Conservation (phyloP, 2,329 filamentous ascomycete species). For the Hymenoscyphus scutula region DNA sequence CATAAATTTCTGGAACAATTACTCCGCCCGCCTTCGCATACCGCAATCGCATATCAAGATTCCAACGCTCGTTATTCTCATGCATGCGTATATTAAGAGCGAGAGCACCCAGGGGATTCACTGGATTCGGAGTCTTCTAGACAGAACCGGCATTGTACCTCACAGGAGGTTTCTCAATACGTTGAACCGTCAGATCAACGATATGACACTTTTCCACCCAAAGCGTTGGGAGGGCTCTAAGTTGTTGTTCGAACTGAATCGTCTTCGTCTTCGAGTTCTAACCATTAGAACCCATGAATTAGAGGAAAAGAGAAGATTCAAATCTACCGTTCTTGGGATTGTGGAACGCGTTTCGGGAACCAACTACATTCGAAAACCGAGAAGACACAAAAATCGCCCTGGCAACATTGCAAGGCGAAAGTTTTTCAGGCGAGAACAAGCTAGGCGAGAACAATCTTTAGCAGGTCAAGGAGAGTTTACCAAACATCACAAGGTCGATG, state of each 20-base stretch:
- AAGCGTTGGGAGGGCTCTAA: background rate
- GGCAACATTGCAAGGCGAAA: background rate
- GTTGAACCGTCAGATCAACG: conserved; percentile 21
- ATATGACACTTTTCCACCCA: background rate
- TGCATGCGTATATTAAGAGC: conserved; percentile 30
- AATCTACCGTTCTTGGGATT: background rate
- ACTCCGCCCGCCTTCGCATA: conserved; percentile 23
- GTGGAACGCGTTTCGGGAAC: background rate
- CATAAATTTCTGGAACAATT: conserved; percentile 32
- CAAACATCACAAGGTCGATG: background rate
- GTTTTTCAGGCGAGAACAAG: background rate
- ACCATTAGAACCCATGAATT: background rate
- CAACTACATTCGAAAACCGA: background rate
- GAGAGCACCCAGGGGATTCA: conserved; percentile 27
- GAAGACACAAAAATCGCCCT: background rate
- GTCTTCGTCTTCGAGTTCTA: background rate
- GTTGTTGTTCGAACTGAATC: background rate
- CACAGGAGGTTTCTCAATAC: conserved; percentile 25
- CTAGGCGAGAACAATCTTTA: background rate
- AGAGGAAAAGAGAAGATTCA: background rate
- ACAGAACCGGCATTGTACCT: conserved; percentile 21
- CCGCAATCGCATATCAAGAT: conserved; percentile 21
- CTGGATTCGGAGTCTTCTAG: conserved; percentile 22
- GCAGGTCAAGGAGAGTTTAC: background rate
- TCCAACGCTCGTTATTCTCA: conserved; percentile 29